A percentile compares a stretch with the other conserved stretches of the same genome.
Evolutionary conservation across 2,329 filamentous ascomycete genomes (phyloP).

Genomic region (Aspergillus tubingensis): DNA sequence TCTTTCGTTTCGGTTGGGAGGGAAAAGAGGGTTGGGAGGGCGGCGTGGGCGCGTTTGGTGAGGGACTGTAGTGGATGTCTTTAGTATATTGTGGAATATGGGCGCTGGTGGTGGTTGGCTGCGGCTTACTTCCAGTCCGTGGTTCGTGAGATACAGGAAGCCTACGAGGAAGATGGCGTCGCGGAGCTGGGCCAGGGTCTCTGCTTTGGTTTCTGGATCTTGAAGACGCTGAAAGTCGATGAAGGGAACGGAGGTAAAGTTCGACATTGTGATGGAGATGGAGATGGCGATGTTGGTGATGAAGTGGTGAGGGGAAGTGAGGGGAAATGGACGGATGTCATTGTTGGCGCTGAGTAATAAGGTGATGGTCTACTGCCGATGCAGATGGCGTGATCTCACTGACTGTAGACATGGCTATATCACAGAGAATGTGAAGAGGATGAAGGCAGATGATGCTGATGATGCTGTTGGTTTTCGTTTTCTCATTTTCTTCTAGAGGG

Average conservation of each 20-base stretch:
- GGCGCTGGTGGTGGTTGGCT: background rate
- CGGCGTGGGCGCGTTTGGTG: conserved; percentile 24
- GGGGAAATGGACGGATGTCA: background rate
- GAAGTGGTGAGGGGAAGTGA: background rate
- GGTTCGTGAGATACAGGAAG: conserved; percentile 39
- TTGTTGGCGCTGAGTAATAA: background rate
- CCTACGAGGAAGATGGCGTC: conserved; percentile 39
- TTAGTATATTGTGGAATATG: too few relatives aligned
- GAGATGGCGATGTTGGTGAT: background rate
- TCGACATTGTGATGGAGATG: conserved; percentile 17
- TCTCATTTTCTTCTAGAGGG: too few relatives aligned
- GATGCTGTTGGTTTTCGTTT: too few relatives aligned
- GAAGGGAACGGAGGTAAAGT: conserved; percentile 34
- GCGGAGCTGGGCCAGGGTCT: conserved; percentile 29
- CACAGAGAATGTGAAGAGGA: too few relatives aligned
- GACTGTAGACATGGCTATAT: too few relatives aligned
- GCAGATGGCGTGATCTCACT: too few relatives aligned
- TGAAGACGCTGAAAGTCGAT: conserved; percentile 32
- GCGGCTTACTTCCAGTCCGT: conserved; percentile 33
- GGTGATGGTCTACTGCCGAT: background rate
- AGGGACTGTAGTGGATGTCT: conserved; percentile 17
- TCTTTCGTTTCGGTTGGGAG: conserved; percentile 30
- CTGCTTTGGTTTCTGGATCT: conserved; percentile 25
- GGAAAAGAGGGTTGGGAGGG: conserved; percentile 29
- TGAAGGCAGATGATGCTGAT: too few relatives aligned